phyloP scores from a whole-genome alignment of 129 eudicot species.

The Gnaphalium uliginosum region DNA sequence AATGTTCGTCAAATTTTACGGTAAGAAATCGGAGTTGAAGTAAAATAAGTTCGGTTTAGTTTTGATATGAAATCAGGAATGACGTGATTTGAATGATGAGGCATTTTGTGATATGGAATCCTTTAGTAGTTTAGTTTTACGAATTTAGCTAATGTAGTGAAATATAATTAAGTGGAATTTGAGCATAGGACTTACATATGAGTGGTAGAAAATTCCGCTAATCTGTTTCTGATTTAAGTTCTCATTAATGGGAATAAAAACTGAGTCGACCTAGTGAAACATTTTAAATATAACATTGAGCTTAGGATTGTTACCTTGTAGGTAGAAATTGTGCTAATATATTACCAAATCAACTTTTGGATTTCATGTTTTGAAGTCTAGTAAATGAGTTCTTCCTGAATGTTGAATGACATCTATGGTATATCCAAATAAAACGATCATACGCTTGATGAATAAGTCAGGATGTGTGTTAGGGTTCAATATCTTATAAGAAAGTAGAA shows the following conservation, averaged over 20 bases:
- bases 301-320: slow-evolving; percentile 9
- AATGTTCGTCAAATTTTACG: slow-evolving; percentile 7
- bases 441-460: slow-evolving; percentile 15
- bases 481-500: slow-evolving; percentile 15
- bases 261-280: slow-evolving; percentile 12
- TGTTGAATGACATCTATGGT: neutral
- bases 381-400: neutral
- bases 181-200: neutral
- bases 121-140: neutral
- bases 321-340: slow-evolving; percentile 14
- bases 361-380: slow-evolving; percentile 1
- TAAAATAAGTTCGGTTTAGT: neutral
- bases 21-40: neutral
- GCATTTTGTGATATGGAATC: slow-evolving; percentile 2
- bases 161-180: neutral
- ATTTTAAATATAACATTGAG: neutral
- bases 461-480: slow-evolving; percentile 20
- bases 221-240: neutral
- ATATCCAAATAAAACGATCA: neutral
- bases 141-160: neutral
- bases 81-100: slow-evolving; percentile 15
- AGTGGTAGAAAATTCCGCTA: neutral
- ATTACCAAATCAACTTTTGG: slow-evolving; percentile 1
- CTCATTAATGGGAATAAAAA: neutral
- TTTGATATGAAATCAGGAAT: slow-evolving; percentile 5